phyloP scores from a whole-genome alignment of 1,284 basidiomycete genomes.

The Coniferiporia sulphurascens region DNA sequence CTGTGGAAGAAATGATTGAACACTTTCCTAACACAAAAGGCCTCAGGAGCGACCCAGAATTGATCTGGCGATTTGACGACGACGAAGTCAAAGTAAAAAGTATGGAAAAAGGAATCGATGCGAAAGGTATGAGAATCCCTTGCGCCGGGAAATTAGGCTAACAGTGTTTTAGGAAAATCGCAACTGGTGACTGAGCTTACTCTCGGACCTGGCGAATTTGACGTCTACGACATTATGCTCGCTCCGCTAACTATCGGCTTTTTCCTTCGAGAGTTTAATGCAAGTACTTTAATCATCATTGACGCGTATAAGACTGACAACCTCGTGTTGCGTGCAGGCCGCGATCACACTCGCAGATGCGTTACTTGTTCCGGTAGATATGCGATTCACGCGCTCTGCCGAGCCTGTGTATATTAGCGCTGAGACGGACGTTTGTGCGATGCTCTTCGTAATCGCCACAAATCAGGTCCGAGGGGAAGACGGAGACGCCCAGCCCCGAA shows the following conservation, averaged over 20 bases:
- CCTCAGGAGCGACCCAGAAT: constrained; percentile 63
- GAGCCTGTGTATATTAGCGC: constrained; percentile 70
- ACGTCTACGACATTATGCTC: constrained; percentile 59
- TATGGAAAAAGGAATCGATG: constrained; percentile 58
- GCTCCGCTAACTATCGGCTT: constrained; percentile 66
- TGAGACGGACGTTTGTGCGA: constrained; percentile 56
- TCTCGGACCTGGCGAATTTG: constrained; percentile 72
- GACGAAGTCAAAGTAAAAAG: constrained; percentile 64
- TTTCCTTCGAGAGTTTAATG: constrained; percentile 78
- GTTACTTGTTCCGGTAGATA: constrained; percentile 53
- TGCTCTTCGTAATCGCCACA: constrained; percentile 71
- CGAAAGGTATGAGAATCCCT: constrained; percentile 43
- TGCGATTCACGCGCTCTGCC: constrained; percentile 69
- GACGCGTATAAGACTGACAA: constrained; percentile 6
- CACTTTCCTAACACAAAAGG: constrained; percentile 65
- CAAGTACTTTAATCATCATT: constrained; percentile 30
- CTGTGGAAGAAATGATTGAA: constrained; percentile 72
- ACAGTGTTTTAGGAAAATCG: constrained; percentile 41
- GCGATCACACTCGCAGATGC: constrained; percentile 73
- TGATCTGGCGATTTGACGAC: constrained; percentile 70
- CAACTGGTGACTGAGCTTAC: constrained; percentile 69
- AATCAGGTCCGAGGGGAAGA: constrained; percentile 43
- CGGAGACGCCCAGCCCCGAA: constrained; percentile 28
- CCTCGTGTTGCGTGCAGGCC: constrained; percentile 41
- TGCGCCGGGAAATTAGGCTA: neutral